Conservation (phyloP, 805 yeast species). For the Tetrapisispora pingtungensis region DNA sequence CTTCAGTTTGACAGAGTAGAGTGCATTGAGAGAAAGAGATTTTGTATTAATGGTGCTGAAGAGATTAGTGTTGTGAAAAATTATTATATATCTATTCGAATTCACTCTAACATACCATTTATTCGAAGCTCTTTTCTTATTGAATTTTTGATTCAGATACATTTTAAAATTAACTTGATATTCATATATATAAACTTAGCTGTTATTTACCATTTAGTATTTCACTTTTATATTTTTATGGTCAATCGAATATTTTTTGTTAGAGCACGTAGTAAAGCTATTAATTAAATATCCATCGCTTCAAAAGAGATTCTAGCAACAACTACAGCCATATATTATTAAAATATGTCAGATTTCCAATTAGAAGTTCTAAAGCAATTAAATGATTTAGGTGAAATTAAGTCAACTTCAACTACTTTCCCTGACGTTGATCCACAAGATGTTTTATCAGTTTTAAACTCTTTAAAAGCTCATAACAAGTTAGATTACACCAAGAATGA, state of each 20-base stretch:
- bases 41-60: neutral
- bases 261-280: no score
- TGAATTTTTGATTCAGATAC: no score
- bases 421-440: constrained; percentile 54
- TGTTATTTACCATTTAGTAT: no score
- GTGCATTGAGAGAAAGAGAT: neutral
- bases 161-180: no score
- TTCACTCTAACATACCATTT: no score
- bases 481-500: constrained; percentile 64
- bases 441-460: constrained; percentile 75
- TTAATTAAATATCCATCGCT: neutral
- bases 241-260: no score
- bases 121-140: no score
- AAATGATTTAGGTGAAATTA: constrained; percentile 51
- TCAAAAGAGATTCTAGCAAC: neutral
- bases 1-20: neutral
- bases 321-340: neutral
- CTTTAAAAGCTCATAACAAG: constrained; percentile 78
- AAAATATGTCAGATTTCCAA: constrained; percentile 58
- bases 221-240: no score
- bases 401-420: constrained; percentile 59
- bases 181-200: no score
- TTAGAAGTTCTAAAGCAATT: constrained; percentile 52
- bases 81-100: no score
- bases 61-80: no score